phyloP scores from a whole-genome alignment of 2,329 filamentous ascomycete species.

The Didymella arachidicola region DNA sequence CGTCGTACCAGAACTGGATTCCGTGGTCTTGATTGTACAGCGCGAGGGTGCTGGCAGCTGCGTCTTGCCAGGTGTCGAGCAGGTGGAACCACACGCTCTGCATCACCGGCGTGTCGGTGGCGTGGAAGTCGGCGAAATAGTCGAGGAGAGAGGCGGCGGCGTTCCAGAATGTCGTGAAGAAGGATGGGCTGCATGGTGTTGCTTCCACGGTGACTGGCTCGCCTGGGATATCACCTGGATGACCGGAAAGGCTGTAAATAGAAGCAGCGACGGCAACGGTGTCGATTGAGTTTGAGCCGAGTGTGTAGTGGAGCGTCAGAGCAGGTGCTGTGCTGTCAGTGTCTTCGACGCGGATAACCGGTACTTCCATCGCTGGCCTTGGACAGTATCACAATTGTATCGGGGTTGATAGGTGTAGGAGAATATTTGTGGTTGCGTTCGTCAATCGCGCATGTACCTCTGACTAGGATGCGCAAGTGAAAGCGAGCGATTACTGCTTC shows the following conservation, averaged over 20 bases:
- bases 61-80: slow-evolving; percentile 29
- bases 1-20: not conserved
- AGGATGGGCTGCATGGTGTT: not conserved
- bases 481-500: slow-evolving; percentile 11
- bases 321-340: slow-evolving; percentile 8
- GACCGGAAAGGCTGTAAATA: slow-evolving; percentile 23
- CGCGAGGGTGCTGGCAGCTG: not conserved
- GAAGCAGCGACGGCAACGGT: slow-evolving; percentile 23
- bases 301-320: slow-evolving; percentile 24
- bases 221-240: slow-evolving; percentile 6
- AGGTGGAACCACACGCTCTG: slow-evolving; percentile 40
- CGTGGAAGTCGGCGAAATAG: slow-evolving; percentile 43
- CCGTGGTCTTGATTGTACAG: not conserved
- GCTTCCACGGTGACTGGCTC: not conserved
- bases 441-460: not conserved
- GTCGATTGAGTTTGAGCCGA: slow-evolving; percentile 28
- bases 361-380: slow-evolving; percentile 13
- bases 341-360: slow-evolving; percentile 28
- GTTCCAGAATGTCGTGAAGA: slow-evolving; percentile 26
- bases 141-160: slow-evolving; percentile 34
- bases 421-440: not conserved
- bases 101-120: slow-evolving; percentile 31
- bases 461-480: not conserved
- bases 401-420: not conserved
- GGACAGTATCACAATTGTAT: not conserved